Conservation (phyloP, 306 rosid genomes). For the Dryas octopetala region DNA sequence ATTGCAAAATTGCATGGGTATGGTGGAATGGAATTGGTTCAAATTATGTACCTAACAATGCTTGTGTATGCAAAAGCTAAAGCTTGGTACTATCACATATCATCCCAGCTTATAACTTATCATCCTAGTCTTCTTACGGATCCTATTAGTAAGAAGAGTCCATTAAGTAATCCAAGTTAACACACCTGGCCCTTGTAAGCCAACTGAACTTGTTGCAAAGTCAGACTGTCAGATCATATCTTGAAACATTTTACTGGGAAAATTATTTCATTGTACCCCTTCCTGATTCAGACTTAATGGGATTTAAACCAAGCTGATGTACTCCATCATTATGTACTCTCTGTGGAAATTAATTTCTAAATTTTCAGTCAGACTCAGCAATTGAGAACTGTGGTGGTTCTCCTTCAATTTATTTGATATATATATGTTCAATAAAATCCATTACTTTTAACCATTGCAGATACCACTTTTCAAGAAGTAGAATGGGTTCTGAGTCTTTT, state of each 20-base stretch:
- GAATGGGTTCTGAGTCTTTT: constrained; percentile 56
- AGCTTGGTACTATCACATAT: no score
- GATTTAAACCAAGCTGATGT: constrained; percentile 17
- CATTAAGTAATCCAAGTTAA: neutral
- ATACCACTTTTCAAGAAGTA: constrained; percentile 72
- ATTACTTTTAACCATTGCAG: constrained; percentile 39
- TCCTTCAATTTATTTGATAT: neutral
- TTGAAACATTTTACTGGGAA: neutral
- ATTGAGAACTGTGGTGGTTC: neutral
- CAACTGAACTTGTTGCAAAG: neutral
- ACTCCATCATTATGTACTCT: neutral
- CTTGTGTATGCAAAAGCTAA: no score
- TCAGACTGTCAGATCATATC: no score
- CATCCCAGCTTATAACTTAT: no score
- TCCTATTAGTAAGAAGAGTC: neutral
- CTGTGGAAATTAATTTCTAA: constrained; percentile 3
- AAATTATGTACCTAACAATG: no score
- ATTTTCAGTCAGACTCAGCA: neutral
- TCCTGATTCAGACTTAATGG: constrained; percentile 2
- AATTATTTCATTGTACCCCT: neutral
- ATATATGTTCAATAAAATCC: constrained; percentile 7
- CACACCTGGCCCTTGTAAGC: neutral
- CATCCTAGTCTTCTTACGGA: no score
- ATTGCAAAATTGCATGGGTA: no score
- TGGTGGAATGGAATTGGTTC: no score